A percentile compares a stretch with the other conserved stretches of the same genome.
Evolutionary conservation across 306 rosid species (phyloP).

Genomic region (Fragaria vesca): DNA sequence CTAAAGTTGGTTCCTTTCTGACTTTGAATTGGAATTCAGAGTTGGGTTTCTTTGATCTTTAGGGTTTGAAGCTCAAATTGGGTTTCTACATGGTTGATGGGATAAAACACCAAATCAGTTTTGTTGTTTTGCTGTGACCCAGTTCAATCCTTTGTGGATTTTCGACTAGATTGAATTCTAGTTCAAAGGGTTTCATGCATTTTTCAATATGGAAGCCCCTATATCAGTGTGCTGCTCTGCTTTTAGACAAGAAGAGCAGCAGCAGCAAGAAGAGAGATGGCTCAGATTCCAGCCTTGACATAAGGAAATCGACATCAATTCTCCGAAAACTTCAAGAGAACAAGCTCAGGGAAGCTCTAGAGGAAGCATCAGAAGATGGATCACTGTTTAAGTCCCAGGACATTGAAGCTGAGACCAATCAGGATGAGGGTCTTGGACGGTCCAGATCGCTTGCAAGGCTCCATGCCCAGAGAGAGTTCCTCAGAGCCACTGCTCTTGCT

Average conservation of each 20-base stretch:
- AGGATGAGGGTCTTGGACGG: slow-evolving; percentile 63
- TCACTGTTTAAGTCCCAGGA: slow-evolving; percentile 70
- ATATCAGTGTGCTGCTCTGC: slow-evolving; percentile 54
- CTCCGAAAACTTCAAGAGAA: slow-evolving; percentile 80
- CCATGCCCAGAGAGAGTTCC: slow-evolving; percentile 86
- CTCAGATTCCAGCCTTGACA: slow-evolving; percentile 44
- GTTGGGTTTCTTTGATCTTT: slow-evolving; percentile 33
- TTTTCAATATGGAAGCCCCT: slow-evolving; percentile 54
- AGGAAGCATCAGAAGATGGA: slow-evolving; percentile 98
- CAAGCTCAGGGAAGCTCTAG: slow-evolving; percentile 95
- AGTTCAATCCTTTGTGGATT: slow-evolving; percentile 1
- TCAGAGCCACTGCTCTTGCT: slow-evolving; percentile 83
- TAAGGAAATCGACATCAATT: slow-evolving; percentile 55
- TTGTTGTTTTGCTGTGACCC: not conserved
- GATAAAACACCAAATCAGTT: not conserved
- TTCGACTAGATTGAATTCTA: slow-evolving; percentile 4
- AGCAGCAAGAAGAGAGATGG: slow-evolving; percentile 58
- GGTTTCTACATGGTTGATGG: slow-evolving; percentile 28
- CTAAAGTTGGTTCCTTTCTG: not conserved
- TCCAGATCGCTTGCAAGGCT: slow-evolving; percentile 88
- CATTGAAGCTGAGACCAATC: slow-evolving; percentile 64
- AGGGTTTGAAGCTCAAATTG: slow-evolving; percentile 20
- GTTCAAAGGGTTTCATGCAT: slow-evolving; percentile 40
- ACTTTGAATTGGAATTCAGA: slow-evolving; percentile 23
- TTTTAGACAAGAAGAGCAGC: slow-evolving; percentile 68